Base-by-base conservation (phyloP, 768 basidiomycete species). In the Lentinula detonsa region DNA sequence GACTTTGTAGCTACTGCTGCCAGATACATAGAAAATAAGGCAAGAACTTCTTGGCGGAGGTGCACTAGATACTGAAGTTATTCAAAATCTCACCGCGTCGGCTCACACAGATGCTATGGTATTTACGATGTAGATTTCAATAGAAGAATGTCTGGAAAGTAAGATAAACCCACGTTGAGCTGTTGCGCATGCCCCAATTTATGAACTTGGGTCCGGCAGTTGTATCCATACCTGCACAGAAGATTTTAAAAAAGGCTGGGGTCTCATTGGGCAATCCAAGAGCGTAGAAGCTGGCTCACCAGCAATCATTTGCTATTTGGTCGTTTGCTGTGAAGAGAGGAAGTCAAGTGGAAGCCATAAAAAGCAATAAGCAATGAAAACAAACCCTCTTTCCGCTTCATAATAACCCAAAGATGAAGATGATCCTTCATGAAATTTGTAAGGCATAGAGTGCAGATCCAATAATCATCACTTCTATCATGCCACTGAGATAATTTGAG, bases 121-220 rank as follows among this genome's bases (percentile, higher is more conserved):
- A 39, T 39, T 39, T 8, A 8, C 37, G 13, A 39, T 39, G 37
- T 39, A 8, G 13, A 13, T 13, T 8, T 15, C 16, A 37, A 6
- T 35, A 45, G 16, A 40, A 16, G 40, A 18, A n/a, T 10, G 4
- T 23, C 34, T 28, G 45, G 60, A 8, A 13, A 23, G 18, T 37
- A 34, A 15, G 8, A 42, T 13, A 55, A 34, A 35, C 73, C 46
- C 56, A 74, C 73, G 51, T 74, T 74, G 58, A 73, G 61, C 59
- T 64, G 67, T 45, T 16, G 4, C 0, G 72, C 73, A 59, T 75
- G 74, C 1, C 15, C 31, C 2, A 16, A 10, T 18, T 63, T 69
- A 60, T 74, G 73, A 1, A 61, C 59, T 65, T 72, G 71, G 10
- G 74, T 75, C 45, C 74, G 69, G 51, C 74, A 75, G 51, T 71